Evolutionary conservation across 257 asterid species (phyloP).

Genomic region (Plantago ovata): DNA sequence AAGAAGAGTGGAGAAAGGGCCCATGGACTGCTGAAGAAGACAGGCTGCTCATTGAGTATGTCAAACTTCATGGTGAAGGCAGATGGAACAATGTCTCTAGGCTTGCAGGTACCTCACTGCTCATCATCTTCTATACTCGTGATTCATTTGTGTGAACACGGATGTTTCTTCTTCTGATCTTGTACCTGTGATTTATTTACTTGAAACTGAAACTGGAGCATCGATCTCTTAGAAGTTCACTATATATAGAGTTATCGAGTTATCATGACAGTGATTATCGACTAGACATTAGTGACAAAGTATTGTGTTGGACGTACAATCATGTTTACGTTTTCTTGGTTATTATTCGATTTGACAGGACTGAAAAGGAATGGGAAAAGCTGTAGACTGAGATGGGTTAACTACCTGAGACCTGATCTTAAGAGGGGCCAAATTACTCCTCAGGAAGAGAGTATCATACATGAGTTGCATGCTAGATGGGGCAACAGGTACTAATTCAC

Average conservation of each 20-base stretch:
- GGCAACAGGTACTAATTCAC: slow-evolving; percentile 88
- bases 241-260: neutral
- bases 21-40: slow-evolving; percentile 97
- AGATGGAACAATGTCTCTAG: slow-evolving; percentile 86
- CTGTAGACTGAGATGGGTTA: slow-evolving; percentile 92
- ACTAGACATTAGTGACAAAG: neutral
- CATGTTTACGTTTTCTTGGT: neutral
- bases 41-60: slow-evolving; percentile 62
- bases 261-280: neutral
- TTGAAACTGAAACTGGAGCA: neutral
- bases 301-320: neutral
- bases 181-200: neutral
- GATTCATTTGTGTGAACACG: too few relatives aligned
- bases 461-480: slow-evolving; percentile 82
- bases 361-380: slow-evolving; percentile 90
- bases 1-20: slow-evolving; percentile 85
- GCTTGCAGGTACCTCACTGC: slow-evolving; percentile 49
- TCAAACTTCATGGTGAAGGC: slow-evolving; percentile 85
- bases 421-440: slow-evolving; percentile 91
- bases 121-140: neutral
- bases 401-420: slow-evolving; percentile 92
- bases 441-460: slow-evolving; percentile 63
- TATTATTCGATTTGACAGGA: slow-evolving; percentile 32
- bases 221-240: neutral
- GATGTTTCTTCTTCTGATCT: neutral